A percentile compares a stretch with the other conserved stretches of the same genome.
Evolutionary conservation across 805 yeast species (phyloP).

Genomic region (Nakazawaea molendinolei): DNA sequence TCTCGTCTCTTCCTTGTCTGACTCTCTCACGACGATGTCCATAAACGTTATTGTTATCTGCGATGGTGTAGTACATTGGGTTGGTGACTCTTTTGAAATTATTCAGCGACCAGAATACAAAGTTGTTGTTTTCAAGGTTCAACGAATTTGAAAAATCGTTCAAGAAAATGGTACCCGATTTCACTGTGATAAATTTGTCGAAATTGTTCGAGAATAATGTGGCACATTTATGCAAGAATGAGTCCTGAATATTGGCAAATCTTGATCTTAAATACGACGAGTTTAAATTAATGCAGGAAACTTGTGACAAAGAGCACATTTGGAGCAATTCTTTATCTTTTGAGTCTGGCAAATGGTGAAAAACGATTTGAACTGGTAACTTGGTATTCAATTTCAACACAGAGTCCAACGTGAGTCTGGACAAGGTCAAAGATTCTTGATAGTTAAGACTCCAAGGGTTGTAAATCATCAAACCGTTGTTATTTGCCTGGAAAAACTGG

Average conservation of each 20-base stretch:
- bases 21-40: conserved; percentile 7
- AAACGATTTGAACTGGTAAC: conserved; percentile 3
- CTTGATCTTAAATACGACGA: no score
- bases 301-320: conserved; percentile 5
- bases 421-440: conserved; percentile 5
- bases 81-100: conserved; percentile 8
- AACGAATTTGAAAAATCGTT: conserved; percentile 1
- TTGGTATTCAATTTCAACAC: conserved; percentile 1
- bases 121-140: neutral
- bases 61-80: conserved; percentile 7
- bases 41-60: conserved; percentile 4
- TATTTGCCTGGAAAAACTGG: neutral
- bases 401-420: conserved; percentile 8
- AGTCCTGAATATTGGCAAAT: conserved; percentile 1
- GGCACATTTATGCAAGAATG: conserved; percentile 4
- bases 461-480: conserved; percentile 6
- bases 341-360: conserved; percentile 2
- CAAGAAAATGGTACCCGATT: conserved; percentile 7
- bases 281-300: conserved; percentile 4
- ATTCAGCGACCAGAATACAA: conserved; percentile 7
- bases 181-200: conserved; percentile 4
- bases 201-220: conserved; percentile 3
- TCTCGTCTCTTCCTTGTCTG: conserved; percentile 10
- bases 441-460: neutral
- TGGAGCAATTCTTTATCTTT: conserved; percentile 5